Evolutionary conservation across 768 basidiomycete genomes (phyloP).

Genomic region (Suillus occidentalis): DNA sequence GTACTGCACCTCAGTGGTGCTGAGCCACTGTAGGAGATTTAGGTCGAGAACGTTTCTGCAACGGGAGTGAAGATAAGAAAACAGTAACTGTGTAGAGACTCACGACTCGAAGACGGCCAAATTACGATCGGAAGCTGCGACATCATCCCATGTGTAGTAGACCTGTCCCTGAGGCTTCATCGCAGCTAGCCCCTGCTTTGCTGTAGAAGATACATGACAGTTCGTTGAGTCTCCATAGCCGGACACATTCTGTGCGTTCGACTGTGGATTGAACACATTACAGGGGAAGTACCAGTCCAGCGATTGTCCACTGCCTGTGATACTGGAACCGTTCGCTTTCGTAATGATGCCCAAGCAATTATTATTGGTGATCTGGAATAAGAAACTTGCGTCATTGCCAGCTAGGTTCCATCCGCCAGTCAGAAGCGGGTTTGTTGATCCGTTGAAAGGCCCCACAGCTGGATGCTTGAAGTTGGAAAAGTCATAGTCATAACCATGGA

Average conservation of each 20-base stretch:
- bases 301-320: constrained; percentile 56
- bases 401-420: constrained; percentile 73
- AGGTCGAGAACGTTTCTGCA: constrained; percentile 86
- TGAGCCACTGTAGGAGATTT: constrained; percentile 82
- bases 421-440: constrained; percentile 80
- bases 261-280: constrained; percentile 80
- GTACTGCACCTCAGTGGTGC: constrained; percentile 74
- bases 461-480: constrained; percentile 88
- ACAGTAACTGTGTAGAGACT: constrained; percentile 34
- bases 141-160: constrained; percentile 91
- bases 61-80: constrained; percentile 11
- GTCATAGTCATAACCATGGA: constrained; percentile 94
- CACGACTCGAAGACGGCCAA: constrained; percentile 94
- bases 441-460: constrained; percentile 66
- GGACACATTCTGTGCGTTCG: constrained; percentile 65
- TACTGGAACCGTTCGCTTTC: constrained; percentile 66
- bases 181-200: constrained; percentile 51
- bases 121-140: constrained; percentile 67
- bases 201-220: constrained; percentile 67
- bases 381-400: constrained; percentile 88
- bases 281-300: constrained; percentile 99
- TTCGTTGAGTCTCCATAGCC: constrained; percentile 61
- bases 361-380: constrained; percentile 92
- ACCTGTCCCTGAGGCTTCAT: constrained; percentile 75
- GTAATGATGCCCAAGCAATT: constrained; percentile 79